Evolutionary conservation across 2,329 filamentous ascomycete species (phyloP), one percentile per base, ranked within the genome.

Genomic region (Xylariaceae sp.): DNA sequence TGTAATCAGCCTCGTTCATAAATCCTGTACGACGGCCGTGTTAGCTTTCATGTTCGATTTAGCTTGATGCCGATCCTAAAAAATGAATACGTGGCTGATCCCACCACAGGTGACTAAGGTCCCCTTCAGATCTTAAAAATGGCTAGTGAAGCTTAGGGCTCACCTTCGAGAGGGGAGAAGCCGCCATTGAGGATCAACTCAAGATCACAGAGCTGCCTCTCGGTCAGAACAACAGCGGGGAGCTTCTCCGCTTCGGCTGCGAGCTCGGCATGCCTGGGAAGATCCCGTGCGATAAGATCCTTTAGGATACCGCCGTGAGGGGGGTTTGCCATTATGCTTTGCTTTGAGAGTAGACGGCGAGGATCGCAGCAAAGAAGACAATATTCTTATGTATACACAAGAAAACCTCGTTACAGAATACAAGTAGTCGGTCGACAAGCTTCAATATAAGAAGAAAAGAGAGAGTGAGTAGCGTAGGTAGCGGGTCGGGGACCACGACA

Each of bases 141-240:
- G 35, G 4, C 4, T 27, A 21, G 20, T 11, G n/a, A 32, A 42
- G 41, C 36, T 29, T 24, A 33, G 21, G 36, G 81, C 85, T 60
- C 68, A 95, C 92, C 94, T 85, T 99, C 93, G 33, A 99, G 85
- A 55, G 94, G 94, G 62, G 92, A 97, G 81, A 99, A 99, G 63
- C 94, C 94, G 72, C 94, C 94, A 75, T 92, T 97, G 75, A 99
- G 86, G 70, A 99, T 92, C 76, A 99, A 78, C 78, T 99, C 94
- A 64, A 99, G 83, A 82, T 99, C 94, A 77, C 94, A 99, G 43
- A 99, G 86, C 77, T 99, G 94, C 69, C 94, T 87, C 82, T 99
- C 94, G 45, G 84, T 89, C 64, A 99, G 86, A 55, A 88, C 78
- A 64, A 99, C 81, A 30, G 93, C 89, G 30, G 92, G 91, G 39